Percentiles rank a stretch among this genome's conserved stretches.
These are phyloP conservation scores for Penicillium salamii DNA, from an alignment of 495 filamentous ascomycete species.

Conservation along the genomic window DNA sequence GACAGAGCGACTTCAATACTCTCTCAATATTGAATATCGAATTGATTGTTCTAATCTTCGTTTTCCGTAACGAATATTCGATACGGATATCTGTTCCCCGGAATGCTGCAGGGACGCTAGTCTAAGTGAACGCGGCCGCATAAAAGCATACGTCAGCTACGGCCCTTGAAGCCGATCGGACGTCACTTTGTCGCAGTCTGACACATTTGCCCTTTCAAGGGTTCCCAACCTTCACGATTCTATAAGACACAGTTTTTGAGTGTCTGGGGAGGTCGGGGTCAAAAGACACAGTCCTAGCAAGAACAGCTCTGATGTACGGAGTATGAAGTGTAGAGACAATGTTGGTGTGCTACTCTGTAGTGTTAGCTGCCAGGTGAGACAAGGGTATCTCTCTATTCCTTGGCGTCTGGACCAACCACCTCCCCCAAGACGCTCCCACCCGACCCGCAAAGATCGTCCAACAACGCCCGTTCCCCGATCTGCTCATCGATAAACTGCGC, in stretches of 20 bases:
- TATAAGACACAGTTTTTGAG: slow-evolving; percentile 1
- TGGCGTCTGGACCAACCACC: slow-evolving; percentile 12
- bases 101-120: background rate
- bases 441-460: slow-evolving; percentile 20
- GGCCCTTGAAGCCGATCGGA: background rate
- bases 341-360: too few relatives aligned
- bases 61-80: too few relatives aligned
- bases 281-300: too few relatives aligned
- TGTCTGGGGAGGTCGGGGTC: too few relatives aligned
- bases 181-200: background rate
- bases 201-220: background rate
- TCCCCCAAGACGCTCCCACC: slow-evolving; percentile 12
- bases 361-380: too few relatives aligned
- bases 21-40: too few relatives aligned
- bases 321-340: too few relatives aligned
- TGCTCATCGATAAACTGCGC: slow-evolving; percentile 61
- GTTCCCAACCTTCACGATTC: background rate
- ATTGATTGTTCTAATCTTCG: too few relatives aligned
- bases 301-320: too few relatives aligned
- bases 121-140: background rate
- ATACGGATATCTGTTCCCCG: too few relatives aligned
- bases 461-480: slow-evolving; percentile 45
- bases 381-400: slow-evolving; percentile 1
- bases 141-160: background rate
- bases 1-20: too few relatives aligned